Evolutionary conservation across 2,329 filamentous ascomycete genomes (phyloP).

Genomic region (Elsinoe arachidis): DNA sequence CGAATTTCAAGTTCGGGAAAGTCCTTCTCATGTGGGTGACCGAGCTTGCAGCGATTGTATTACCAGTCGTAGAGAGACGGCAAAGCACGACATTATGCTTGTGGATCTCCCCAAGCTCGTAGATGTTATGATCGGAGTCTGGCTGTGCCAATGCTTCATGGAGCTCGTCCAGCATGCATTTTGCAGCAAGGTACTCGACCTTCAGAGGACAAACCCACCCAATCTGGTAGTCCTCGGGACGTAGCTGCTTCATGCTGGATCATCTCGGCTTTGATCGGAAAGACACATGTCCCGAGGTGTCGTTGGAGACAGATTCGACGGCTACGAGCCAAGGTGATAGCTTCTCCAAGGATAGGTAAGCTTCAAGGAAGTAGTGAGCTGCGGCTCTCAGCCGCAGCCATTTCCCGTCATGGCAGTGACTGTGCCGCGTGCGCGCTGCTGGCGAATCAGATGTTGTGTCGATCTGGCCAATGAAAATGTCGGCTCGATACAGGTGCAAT

Average conservation of each 20-base stretch:
- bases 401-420: too few relatives aligned
- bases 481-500: too few relatives aligned
- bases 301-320: too few relatives aligned
- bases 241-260: background rate
- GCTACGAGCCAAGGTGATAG: too few relatives aligned
- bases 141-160: constrained; percentile 10
- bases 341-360: too few relatives aligned
- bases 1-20: constrained; percentile 12
- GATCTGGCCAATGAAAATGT: too few relatives aligned
- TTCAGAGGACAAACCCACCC: constrained; percentile 20
- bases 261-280: too few relatives aligned
- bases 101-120: constrained; percentile 16
- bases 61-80: constrained; percentile 3
- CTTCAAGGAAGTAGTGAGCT: too few relatives aligned
- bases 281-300: too few relatives aligned
- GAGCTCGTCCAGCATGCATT: constrained; percentile 19
- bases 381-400: too few relatives aligned
- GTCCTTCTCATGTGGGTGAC: constrained; percentile 13
- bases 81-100: constrained; percentile 13
- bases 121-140: constrained; percentile 14
- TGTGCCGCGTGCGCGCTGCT: too few relatives aligned
- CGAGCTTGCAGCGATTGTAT: constrained; percentile 6
- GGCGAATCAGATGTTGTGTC: too few relatives aligned
- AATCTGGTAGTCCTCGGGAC: constrained; percentile 18
- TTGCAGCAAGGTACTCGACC: constrained; percentile 18